Conservation (phyloP, 2,329 filamentous ascomycete species). For the Clonostachys rosea region DNA sequence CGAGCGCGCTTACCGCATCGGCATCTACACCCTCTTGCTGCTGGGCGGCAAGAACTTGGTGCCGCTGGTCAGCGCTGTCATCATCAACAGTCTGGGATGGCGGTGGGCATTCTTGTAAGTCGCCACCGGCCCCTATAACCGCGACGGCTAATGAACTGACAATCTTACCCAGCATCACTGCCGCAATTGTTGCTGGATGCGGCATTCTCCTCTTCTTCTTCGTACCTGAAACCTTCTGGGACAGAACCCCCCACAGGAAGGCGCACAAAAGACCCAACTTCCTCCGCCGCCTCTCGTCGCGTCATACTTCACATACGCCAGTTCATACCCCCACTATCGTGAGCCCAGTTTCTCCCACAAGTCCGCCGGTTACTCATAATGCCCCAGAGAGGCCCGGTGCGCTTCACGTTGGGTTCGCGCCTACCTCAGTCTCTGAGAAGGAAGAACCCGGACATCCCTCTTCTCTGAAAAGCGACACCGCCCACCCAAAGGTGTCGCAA, state of each 20-base stretch:
- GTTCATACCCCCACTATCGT: neutral
- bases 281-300: conserved; percentile 42
- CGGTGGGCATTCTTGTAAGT: conserved; percentile 84
- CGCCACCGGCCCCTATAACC: neutral
- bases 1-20: conserved; percentile 86
- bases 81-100: conserved; percentile 77
- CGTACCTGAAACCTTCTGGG: conserved; percentile 95
- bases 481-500: too few species aligned
- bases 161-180: conserved; percentile 59
- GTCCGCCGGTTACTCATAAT: conserved; percentile 6
- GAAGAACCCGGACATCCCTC: neutral
- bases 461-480: conserved; percentile 1
- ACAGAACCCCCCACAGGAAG: conserved; percentile 61
- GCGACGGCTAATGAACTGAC: conserved; percentile 1
- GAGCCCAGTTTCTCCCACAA: conserved; percentile 2
- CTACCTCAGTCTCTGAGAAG: neutral
- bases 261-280: conserved; percentile 35
- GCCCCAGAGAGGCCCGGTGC: conserved; percentile 14
- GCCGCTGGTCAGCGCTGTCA: conserved; percentile 78
- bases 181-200: conserved; percentile 72
- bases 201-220: conserved; percentile 77
- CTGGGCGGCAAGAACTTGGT: conserved; percentile 89
- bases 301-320: conserved; percentile 3
- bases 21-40: conserved; percentile 86
- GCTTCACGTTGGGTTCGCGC: conserved; percentile 23